A percentile compares a stretch with the other conserved stretches of the same genome.
Evolutionary conservation across 805 yeast genomes (phyloP).

Genomic region (Torulaspora franciscae): DNA sequence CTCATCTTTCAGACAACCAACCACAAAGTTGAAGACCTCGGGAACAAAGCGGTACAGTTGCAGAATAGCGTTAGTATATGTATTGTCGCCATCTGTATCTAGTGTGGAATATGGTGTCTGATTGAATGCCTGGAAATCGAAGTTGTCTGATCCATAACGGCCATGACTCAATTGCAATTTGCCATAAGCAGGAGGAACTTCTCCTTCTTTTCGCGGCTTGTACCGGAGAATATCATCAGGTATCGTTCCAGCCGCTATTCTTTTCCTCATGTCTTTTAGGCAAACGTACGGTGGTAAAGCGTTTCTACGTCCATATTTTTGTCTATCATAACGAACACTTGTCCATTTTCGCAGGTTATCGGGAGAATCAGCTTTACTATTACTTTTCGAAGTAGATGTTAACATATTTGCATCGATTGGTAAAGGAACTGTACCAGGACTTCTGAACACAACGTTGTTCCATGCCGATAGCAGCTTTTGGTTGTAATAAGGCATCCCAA

Average conservation of each 20-base stretch:
- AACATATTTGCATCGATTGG: constrained; percentile 44
- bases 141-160: constrained; percentile 88
- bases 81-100: constrained; percentile 80
- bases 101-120: constrained; percentile 70
- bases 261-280: constrained; percentile 31
- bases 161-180: constrained; percentile 76
- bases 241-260: constrained; percentile 16
- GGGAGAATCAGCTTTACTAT: constrained; percentile 1
- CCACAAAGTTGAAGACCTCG: constrained; percentile 59
- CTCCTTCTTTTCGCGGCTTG: constrained; percentile 34
- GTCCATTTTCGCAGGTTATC: constrained; percentile 26
- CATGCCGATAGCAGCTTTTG: constrained; percentile 75
- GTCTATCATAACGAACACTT: constrained; percentile 51
- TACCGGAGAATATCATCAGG: constrained; percentile 22
- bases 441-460: constrained; percentile 60
- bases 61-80: constrained; percentile 70
- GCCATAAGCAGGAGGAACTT: constrained; percentile 69
- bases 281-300: constrained; percentile 42
- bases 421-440: constrained; percentile 55
- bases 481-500: constrained; percentile 86
- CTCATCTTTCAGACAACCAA: constrained; percentile 51
- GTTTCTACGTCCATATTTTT: constrained; percentile 55
- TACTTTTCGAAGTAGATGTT: constrained; percentile 12
- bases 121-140: constrained; percentile 84
- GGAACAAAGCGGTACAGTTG: constrained; percentile 80